Evolutionary conservation across 1,284 basidiomycete species (phyloP), one percentile per base, ranked within the genome.

Genomic region (Ganoderma lucidum): DNA sequence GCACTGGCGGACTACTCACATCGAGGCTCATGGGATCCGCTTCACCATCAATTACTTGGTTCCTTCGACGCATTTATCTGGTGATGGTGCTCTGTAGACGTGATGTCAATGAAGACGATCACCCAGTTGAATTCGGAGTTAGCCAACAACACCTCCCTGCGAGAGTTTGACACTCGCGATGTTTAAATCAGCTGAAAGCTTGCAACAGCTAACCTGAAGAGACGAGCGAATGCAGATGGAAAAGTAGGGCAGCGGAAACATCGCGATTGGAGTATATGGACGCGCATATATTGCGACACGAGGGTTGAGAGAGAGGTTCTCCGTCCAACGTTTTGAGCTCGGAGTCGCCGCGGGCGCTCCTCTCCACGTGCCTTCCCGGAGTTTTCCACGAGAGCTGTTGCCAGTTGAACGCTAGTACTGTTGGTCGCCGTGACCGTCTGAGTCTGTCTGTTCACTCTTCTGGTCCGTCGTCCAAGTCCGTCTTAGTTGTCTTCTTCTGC

Each of bases 371-470:
- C 35, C 65, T 35, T 10, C 51, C 64, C 64, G 70, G 68, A 67
- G 71, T 73, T 73, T 73, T 23, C 70, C 72, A 71, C 72, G 69
- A 64, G n/a, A 12, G 19, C n/a, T n/a, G 23, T 28, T 51, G 67
- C 59, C 67, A 64, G 44, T 42, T 41, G 32, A 45, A n/a, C n/a
- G n/a, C n/a, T n/a, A n/a, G n/a, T n/a, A n/a, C n/a, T n/a, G n/a
- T 35, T 48, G 41, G 32, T 55, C 37, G 17, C 32, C 51, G 53
- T 62, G 56, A 39, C 56, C 1, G 56, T 58, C 56, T 9, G 56
- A 23, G 23, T 23, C 23, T 23, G 23, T 23, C 23, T 23, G 23
- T 23, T 23, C 23, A 23, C 23, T 23, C 23, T 59, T 59, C 56
- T 41, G 39, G 39, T 9, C 39, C 56, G n/a, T 39, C 35, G 39